A percentile compares a stretch with the other conserved stretches of the same genome.
Evolutionary conservation across 1,284 basidiomycete species (phyloP).

Genomic region (Ganoderma lucidum): DNA sequence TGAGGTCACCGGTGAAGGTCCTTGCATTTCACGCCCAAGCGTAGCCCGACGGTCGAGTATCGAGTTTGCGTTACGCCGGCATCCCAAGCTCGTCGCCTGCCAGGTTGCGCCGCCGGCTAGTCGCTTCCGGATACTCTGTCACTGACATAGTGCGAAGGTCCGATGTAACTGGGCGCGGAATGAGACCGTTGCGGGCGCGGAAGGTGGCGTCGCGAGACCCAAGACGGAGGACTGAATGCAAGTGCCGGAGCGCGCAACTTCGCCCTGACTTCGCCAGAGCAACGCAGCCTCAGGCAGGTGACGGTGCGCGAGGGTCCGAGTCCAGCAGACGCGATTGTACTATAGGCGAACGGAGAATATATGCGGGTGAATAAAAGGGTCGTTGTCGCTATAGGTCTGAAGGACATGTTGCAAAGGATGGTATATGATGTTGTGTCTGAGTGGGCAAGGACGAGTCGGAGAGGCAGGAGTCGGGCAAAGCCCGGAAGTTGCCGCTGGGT

Average conservation of each 20-base stretch:
- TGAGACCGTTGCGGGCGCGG: neutral
- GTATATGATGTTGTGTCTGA: too few species aligned
- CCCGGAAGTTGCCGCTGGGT: too few species aligned
- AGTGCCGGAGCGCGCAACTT: neutral
- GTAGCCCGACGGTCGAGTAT: neutral
- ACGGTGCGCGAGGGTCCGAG: neutral
- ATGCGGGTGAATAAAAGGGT: too few species aligned
- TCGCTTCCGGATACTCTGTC: neutral
- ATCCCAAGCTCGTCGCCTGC: neutral
- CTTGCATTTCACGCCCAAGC: neutral
- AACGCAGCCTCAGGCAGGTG: too few species aligned
- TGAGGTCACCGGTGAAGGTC: neutral
- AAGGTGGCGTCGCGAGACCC: neutral
- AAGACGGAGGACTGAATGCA: neutral
- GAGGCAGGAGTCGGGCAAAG: too few species aligned
- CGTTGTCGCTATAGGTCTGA: too few species aligned
- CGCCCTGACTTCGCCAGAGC: neutral
- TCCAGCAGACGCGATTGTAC: neutral
- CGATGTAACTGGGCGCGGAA: neutral
- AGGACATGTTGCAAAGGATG: too few species aligned
- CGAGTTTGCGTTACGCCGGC: neutral
- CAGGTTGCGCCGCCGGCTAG: slow-evolving; percentile 2
- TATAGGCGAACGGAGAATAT: too few species aligned
- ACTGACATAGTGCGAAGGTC: neutral
- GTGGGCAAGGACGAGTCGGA: too few species aligned